Evolutionary conservation across 1,284 basidiomycete genomes (phyloP).

Genomic region (Naganishia albida): DNA sequence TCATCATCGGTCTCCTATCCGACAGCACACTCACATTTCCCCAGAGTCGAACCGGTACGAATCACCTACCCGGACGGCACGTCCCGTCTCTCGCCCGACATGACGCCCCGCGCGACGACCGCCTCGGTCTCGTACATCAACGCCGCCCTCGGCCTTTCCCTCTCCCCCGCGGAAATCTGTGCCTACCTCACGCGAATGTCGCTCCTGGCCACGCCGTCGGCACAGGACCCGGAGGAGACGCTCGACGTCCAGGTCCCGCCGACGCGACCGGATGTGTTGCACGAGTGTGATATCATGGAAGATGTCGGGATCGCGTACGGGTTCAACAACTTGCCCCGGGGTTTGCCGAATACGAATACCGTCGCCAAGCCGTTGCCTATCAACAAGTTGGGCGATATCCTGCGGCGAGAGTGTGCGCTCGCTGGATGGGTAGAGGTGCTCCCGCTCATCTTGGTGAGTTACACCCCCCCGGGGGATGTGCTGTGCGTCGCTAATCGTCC

Average conservation of each 20-base stretch:
- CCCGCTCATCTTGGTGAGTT: conserved; percentile 81
- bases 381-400: conserved; percentile 85
- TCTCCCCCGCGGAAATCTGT: conserved; percentile 55
- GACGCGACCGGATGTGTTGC: conserved; percentile 93
- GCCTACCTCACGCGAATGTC: conserved; percentile 51
- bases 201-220: conserved; percentile 57
- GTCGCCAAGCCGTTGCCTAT: conserved; percentile 89
- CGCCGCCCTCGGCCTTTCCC: conserved; percentile 83
- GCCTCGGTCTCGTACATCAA: conserved; percentile 91
- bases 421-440: conserved; percentile 95
- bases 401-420: conserved; percentile 86
- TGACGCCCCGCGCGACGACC: conserved; percentile 69
- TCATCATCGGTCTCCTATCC: conserved; percentile 31
- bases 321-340: conserved; percentile 91
- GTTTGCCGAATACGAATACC: conserved; percentile 92
- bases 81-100: conserved; percentile 74
- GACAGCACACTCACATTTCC: neutral
- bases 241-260: conserved; percentile 74
- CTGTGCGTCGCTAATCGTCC: neutral
- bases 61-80: conserved; percentile 77
- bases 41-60: conserved; percentile 85
- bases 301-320: conserved; percentile 97
- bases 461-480: neutral
- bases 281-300: conserved; percentile 98
- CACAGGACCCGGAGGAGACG: conserved; percentile 64